phyloP scores from a whole-genome alignment of 2,329 filamentous ascomycete species.

The Eutypella sp. region DNA sequence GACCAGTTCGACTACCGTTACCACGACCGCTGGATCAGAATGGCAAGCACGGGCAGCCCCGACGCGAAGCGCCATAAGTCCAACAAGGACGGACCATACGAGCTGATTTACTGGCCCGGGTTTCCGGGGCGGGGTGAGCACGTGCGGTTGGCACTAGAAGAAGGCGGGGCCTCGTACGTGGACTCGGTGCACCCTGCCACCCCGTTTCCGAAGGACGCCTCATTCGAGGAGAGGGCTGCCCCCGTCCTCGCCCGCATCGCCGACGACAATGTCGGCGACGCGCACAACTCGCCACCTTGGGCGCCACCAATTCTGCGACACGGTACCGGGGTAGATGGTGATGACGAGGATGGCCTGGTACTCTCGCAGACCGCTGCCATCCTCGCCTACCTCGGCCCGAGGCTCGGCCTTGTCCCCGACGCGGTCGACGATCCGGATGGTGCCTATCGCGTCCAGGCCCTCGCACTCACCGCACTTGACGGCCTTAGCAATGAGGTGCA shows the following conservation, averaged over 20 bases:
- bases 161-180: constrained; percentile 57
- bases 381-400: constrained; percentile 62
- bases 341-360: constrained; percentile 35
- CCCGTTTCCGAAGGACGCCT: constrained; percentile 49
- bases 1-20: background rate
- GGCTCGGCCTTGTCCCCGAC: constrained; percentile 48
- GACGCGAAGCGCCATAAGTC: constrained; percentile 33
- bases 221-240: too few relatives aligned
- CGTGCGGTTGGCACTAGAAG: constrained; percentile 68
- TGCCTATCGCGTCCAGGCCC: constrained; percentile 55
- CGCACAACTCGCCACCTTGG: constrained; percentile 57
- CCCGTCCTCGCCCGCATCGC: constrained; percentile 42
- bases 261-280: constrained; percentile 41
- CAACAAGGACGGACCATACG: constrained; percentile 46
- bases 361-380: constrained; percentile 71
- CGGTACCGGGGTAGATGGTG: too few relatives aligned
- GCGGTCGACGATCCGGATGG: constrained; percentile 36
- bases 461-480: constrained; percentile 67
- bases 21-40: constrained; percentile 2
- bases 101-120: constrained; percentile 66
- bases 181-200: constrained; percentile 49
- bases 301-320: constrained; percentile 64
- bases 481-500: constrained; percentile 66
- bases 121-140: constrained; percentile 72
- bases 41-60: constrained; percentile 16